These are phyloP conservation scores for Aspergillus intermedius DNA, from an alignment of 2,329 filamentous ascomycete species.

Conservation along the genomic window DNA sequence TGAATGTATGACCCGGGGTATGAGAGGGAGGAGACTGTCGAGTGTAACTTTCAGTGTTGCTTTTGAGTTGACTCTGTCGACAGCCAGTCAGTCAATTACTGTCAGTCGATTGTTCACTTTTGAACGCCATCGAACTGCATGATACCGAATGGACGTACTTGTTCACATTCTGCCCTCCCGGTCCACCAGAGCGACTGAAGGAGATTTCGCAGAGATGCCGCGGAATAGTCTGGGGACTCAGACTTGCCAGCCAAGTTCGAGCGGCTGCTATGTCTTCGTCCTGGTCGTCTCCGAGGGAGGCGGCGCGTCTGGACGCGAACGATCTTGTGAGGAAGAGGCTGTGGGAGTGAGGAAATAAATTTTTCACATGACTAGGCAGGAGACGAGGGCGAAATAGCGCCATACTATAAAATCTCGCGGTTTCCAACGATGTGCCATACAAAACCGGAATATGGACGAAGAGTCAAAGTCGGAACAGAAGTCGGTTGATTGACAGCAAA, in stretches of 20 bases:
- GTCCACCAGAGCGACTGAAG: slow-evolving; percentile 59
- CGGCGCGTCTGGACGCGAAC: slow-evolving; percentile 22
- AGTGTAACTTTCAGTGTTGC: slow-evolving; percentile 56
- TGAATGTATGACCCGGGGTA: slow-evolving; percentile 50
- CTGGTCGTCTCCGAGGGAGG: slow-evolving; percentile 4
- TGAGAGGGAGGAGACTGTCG: slow-evolving; percentile 44
- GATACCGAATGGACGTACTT: slow-evolving; percentile 45
- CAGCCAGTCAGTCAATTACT: not conserved
- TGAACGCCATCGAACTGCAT: not conserved
- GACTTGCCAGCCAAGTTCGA: slow-evolving; percentile 51
- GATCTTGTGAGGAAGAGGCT: slow-evolving; percentile 9
- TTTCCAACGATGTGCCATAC: too few relatives aligned
- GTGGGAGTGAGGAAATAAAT: not conserved
- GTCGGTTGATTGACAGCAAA: too few relatives aligned
- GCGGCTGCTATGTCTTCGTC: slow-evolving; percentile 38
- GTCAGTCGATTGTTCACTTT: not conserved
- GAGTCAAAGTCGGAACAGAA: too few relatives aligned
- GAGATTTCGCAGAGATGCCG: slow-evolving; percentile 51
- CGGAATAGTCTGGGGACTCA: slow-evolving; percentile 51
- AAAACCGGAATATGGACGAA: too few relatives aligned
- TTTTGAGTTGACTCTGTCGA: slow-evolving; percentile 57
- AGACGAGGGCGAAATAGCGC: not conserved
- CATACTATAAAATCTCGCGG: not conserved
- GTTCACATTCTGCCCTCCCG: slow-evolving; percentile 63
- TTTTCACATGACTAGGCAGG: slow-evolving; percentile 3